Base-by-base conservation (phyloP, 441 rosid genomes). In the Populus hybrid region DNA sequence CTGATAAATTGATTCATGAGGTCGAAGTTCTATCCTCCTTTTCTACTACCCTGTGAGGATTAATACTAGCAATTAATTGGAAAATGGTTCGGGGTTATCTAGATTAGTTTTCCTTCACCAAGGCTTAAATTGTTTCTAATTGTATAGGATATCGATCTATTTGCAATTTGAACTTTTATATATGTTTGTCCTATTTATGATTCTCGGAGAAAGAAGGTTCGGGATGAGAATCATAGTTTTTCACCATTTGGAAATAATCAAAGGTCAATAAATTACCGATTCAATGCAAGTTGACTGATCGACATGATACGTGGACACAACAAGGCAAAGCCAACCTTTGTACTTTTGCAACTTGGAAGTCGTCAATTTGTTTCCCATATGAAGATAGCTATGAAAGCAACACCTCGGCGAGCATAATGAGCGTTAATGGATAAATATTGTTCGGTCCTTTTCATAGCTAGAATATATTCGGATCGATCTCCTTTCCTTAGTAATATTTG, bases 261-360 rank as follows among this genome's bases (percentile, higher is more conserved):
- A 61, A 24, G 65, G 81, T 40, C 78, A 76, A 77, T 35, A 76
- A 82, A 83, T 24, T 24, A 24, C 24, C 8, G 76, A 81, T 76
- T 80, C 79, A 80, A 20, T 23, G 77, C 81, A 72, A 79, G 70
- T 78, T 73, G 82, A 21, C 32, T 6, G 4, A 36, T 59, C 76
- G 72, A 79, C 61, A 24, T 24, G 74, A 46, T 34, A 63, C 0
- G 40, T 14, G 50, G 30, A 72, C 71, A 57, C 8, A 34, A 2
- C 2, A 20, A 67, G 5, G 14, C 24, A 16, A 32, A 18, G 9
- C n/a, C 42, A 1, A 20, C 42, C 20, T 8, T 20, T 18, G 2
- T 20, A 34, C 71, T 26, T 69, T 16, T 71, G 16, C 21, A n/a
- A 23, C 50, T n/a, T 1, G 21, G 7, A 23, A 73, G 42, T 70